Evolutionary conservation across 192 early-diverging fungal genomes (phyloP).

Genomic region (Coemansia sp.): DNA sequence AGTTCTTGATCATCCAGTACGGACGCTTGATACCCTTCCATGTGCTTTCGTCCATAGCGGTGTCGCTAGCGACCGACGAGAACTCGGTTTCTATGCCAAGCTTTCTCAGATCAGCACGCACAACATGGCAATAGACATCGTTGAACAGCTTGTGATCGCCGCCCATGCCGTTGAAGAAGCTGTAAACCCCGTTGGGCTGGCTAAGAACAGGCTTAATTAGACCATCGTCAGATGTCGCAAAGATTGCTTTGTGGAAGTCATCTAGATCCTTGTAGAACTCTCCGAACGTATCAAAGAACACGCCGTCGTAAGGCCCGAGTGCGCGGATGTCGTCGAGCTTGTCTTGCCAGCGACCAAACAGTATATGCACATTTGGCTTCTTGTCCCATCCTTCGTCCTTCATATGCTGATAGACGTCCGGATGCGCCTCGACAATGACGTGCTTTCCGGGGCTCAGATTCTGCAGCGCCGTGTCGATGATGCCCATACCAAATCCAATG

Average conservation of each 20-base stretch:
- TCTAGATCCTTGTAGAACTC: constrained; percentile 89
- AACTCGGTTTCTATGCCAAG: constrained; percentile 77
- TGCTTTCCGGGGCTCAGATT: constrained; percentile 66
- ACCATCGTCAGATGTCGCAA: constrained; percentile 13
- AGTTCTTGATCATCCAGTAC: constrained; percentile 55
- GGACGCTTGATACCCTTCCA: constrained; percentile 85
- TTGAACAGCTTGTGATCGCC: constrained; percentile 96
- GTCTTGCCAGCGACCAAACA: constrained; percentile 94
- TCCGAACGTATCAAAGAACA: constrained; percentile 94
- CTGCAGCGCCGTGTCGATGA: constrained; percentile 85
- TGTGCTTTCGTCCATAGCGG: constrained; percentile 71
- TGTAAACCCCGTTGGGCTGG: constrained; percentile 76
- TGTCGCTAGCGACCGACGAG: constrained; percentile 69
- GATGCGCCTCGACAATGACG: constrained; percentile 96
- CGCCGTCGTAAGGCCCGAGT: constrained; percentile 74
- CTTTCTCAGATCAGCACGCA: constrained; percentile 74
- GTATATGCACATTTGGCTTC: constrained; percentile 74
- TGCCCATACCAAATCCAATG: constrained; percentile 82
- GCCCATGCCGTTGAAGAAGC: constrained; percentile 93
- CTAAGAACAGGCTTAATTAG: constrained; percentile 63
- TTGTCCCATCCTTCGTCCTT: constrained; percentile 79
- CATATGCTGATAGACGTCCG: constrained; percentile 93
- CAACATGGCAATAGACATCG: constrained; percentile 88
- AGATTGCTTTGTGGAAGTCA: constrained; percentile 64
- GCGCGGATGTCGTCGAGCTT: constrained; percentile 65